Evolutionary conservation across 1,284 basidiomycete genomes (phyloP), one percentile per base, ranked within the genome.

Genomic region (Athelia psychrophila): DNA sequence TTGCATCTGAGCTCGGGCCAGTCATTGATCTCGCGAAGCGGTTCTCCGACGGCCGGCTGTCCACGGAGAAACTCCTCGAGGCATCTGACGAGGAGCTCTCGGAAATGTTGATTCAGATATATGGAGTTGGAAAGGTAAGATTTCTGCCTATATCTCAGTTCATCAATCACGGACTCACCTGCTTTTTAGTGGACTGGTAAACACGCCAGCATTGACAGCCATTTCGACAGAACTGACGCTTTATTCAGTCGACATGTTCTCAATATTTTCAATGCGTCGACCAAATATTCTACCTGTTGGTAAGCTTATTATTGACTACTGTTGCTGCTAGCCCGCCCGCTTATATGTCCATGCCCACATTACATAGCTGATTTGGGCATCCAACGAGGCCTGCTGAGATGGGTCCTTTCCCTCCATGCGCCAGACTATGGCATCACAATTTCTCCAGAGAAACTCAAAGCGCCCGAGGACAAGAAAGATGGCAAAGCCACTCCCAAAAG

Each of bases 201-300:
- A 48, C 9, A 16, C 8, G 23, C 5, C 30, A 20, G 44, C 25
- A 27, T 24, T 6, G 47, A 48, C 18, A 20, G 4, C 9, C 16
- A 15, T 47, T n/a, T 27, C 15, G 16, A 19, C 22, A 33, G 24
- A 16, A 30, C 13, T 15, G 27, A 4, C 47, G 27, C 18, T 22
- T 49, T 16, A 23, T 47, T 3, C 67, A 76, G 88, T 93, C 15
- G 84, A 93, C 64, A 94, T 95, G 93, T 95, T 95, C 64, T 81
- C 90, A 12, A 91, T 95, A 54, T 95, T 95, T 69, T 88, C 90
- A 1, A 75, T 93, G 20, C 79, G 90, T 4, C 83, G 92, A 6
- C 88, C 88, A 0, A 84, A 95, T 66, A 87, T 95, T 47, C 75
- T 94, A 2, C 89, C 91, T 36, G 83, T 89, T 47, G 85, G 86